A percentile compares a stretch with the other conserved stretches of the same genome.
Evolutionary conservation across 2,329 filamentous ascomycete species (phyloP).

Genomic region (Beauveria sp.): DNA sequence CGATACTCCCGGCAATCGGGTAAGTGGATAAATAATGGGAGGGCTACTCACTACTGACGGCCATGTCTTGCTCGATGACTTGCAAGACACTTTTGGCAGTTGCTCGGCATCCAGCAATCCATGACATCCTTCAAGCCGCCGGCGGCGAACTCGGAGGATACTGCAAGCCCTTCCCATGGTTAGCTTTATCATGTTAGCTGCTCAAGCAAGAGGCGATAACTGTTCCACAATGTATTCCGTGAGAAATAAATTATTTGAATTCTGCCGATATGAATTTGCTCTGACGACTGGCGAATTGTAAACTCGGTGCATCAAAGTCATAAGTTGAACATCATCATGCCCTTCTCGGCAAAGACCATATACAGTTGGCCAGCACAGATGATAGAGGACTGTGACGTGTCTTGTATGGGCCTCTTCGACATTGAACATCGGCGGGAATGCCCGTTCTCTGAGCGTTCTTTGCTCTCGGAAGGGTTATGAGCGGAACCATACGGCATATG

Average conservation of each 20-base stretch:
- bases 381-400: constrained; percentile 21
- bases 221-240: constrained; percentile 22
- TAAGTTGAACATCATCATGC: constrained; percentile 24
- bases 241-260: constrained; percentile 19
- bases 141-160: constrained; percentile 12
- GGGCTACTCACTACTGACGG: constrained; percentile 35
- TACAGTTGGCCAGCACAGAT: constrained; percentile 21
- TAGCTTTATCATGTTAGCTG: constrained; percentile 19
- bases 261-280: constrained; percentile 22
- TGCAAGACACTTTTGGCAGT: constrained; percentile 74
- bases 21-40: background rate
- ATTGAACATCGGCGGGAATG: constrained; percentile 22
- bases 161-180: constrained; percentile 16
- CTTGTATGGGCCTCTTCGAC: constrained; percentile 21
- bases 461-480: constrained; percentile 21
- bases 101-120: constrained; percentile 84
- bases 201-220: constrained; percentile 21
- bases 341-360: constrained; percentile 22
- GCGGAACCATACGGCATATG: constrained; percentile 50
- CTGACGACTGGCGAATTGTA: constrained; percentile 21
- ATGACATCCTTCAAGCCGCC: constrained; percentile 47
- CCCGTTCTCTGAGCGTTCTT: constrained; percentile 14
- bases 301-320: constrained; percentile 21
- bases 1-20: constrained; percentile 45
- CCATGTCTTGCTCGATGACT: constrained; percentile 84